phyloP scores from a whole-genome alignment of 148 eudicot species.

The Chenopodium suecicum region DNA sequence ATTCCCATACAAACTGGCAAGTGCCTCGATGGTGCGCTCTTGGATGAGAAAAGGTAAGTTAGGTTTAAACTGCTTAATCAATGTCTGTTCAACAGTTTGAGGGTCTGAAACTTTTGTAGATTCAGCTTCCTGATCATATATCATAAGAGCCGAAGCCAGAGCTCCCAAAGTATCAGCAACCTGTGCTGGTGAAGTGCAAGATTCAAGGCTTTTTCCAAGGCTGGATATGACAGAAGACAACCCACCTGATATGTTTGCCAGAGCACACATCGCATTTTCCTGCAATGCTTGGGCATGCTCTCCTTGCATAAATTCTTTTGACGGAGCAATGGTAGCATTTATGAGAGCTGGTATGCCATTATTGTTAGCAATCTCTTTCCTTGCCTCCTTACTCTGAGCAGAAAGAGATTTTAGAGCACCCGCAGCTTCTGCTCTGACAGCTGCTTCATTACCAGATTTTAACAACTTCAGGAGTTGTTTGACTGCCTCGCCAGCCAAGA shows the following conservation, averaged over 20 bases:
- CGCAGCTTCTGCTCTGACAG: slow-evolving; percentile 97
- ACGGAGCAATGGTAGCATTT: slow-evolving; percentile 99
- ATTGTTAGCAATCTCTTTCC: slow-evolving; percentile 72
- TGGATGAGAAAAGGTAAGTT: slow-evolving; percentile 73
- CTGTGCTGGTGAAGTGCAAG: slow-evolving; percentile 84
- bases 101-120: slow-evolving; percentile 74
- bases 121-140: slow-evolving; percentile 84
- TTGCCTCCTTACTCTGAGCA: slow-evolving; percentile 87
- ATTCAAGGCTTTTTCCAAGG: slow-evolving; percentile 97
- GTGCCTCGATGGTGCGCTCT: slow-evolving; percentile 96
- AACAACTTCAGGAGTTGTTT: slow-evolving; percentile 87
- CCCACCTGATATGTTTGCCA: slow-evolving; percentile 98
- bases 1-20: slow-evolving; percentile 95
- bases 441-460: slow-evolving; percentile 86
- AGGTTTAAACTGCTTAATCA: slow-evolving; percentile 81
- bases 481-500: slow-evolving; percentile 73
- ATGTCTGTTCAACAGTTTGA: slow-evolving; percentile 68
- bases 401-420: slow-evolving; percentile 94
- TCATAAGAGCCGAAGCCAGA: slow-evolving; percentile 97
- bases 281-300: slow-evolving; percentile 96
- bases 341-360: slow-evolving; percentile 91
- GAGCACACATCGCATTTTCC: slow-evolving; percentile 99
- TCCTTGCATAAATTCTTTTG: slow-evolving; percentile 98
- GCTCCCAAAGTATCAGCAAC: slow-evolving; percentile 97
- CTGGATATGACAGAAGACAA: slow-evolving; percentile 93